phyloP scores from a whole-genome alignment of 2,329 filamentous ascomycete genomes.

The Nannizzia gypsea region DNA sequence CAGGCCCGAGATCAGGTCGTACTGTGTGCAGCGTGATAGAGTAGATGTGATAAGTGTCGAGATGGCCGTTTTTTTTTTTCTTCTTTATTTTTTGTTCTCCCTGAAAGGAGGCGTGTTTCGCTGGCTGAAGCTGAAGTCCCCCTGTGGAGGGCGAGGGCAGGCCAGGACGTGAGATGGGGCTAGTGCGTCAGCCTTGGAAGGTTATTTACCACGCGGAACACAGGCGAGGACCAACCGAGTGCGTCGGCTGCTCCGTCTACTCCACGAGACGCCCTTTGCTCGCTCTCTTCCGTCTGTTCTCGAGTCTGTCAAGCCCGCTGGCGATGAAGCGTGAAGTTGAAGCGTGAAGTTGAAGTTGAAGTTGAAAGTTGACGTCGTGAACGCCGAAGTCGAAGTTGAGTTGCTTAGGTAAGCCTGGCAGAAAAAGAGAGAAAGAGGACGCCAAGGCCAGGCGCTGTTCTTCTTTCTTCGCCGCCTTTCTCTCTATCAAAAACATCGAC shows the following conservation, averaged over 20 bases:
- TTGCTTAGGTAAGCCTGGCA: neutral
- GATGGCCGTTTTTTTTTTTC: no score
- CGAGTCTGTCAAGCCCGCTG: neutral
- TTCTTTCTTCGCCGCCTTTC: neutral
- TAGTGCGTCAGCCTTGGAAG: constrained; percentile 5
- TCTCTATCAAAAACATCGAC: neutral
- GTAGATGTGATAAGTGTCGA: constrained; percentile 1
- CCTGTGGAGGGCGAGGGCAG: neutral
- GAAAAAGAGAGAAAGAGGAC: neutral
- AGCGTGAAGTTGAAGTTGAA: neutral
- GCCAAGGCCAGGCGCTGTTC: neutral
- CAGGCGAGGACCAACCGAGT: neutral
- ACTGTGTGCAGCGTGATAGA: constrained; percentile 2
- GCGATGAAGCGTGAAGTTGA: neutral
- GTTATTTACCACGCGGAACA: neutral
- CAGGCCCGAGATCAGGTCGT: neutral
- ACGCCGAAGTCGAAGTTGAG: neutral
- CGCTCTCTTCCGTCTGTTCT: no score
- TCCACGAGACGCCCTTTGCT: neutral
- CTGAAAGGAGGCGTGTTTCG: neutral
- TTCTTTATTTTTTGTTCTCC: neutral
- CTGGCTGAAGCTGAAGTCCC: neutral
- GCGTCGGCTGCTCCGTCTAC: neutral
- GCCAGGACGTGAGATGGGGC: neutral
- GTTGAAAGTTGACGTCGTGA: neutral